phyloP scores from a whole-genome alignment of 2,329 filamentous ascomycete genomes.

The Xylaria sp. region DNA sequence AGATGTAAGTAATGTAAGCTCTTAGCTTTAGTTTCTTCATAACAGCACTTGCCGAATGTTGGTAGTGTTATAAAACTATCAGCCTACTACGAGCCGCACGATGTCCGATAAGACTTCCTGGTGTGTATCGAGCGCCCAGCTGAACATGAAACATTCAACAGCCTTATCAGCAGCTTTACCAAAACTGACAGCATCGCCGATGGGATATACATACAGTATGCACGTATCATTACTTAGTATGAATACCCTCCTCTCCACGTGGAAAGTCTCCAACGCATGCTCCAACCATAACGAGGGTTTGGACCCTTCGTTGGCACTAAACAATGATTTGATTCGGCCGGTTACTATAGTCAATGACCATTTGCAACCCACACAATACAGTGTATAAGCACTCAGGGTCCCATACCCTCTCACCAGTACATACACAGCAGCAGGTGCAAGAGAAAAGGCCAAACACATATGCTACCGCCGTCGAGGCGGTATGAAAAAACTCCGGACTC shows the following conservation, averaged over 20 bases:
- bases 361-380: slow-evolving; percentile 8
- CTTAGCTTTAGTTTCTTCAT: not conserved
- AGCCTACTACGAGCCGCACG: too few species aligned
- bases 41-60: too few species aligned
- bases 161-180: not conserved
- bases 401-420: too few species aligned
- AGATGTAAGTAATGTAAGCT: not conserved
- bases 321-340: not conserved
- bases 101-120: not conserved
- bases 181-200: not conserved
- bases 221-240: not conserved
- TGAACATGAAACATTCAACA: not conserved
- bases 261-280: not conserved
- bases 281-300: not conserved
- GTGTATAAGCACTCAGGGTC: not conserved
- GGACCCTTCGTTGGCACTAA: not conserved
- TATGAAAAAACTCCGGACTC: too few species aligned
- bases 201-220: not conserved
- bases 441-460: too few species aligned
- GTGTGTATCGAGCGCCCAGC: not conserved
- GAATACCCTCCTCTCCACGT: not conserved
- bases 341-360: not conserved
- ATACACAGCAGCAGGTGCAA: too few species aligned
- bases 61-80: not conserved
- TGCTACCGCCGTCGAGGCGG: too few species aligned